A percentile compares a stretch with the other conserved stretches of the same genome.
These are phyloP conservation scores for Hypoxylon sp. DNA, from an alignment of 2,329 filamentous ascomycete genomes.

Conservation along the genomic window DNA sequence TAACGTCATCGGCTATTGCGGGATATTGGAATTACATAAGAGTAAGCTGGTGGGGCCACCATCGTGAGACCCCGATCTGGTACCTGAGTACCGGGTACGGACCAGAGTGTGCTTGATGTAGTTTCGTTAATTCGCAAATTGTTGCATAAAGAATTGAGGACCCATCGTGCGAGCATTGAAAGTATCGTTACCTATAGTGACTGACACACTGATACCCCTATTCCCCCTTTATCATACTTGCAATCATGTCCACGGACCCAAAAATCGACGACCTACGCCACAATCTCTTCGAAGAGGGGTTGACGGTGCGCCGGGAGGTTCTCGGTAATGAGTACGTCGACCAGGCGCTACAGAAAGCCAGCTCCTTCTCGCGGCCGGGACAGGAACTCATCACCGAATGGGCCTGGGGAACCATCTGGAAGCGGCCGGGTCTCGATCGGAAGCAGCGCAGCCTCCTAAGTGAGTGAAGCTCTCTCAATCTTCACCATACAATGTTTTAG, in stretches of 20 bases:
- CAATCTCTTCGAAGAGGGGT: neutral
- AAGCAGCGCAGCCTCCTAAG: constrained; percentile 4
- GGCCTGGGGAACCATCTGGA: constrained; percentile 3
- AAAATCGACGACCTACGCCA: neutral
- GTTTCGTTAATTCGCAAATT: neutral
- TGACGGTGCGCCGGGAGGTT: neutral
- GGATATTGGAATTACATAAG: neutral
- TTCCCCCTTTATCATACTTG: neutral
- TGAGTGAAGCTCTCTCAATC: neutral
- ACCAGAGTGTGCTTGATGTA: too few relatives aligned
- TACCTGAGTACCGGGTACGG: neutral
- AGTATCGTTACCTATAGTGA: neutral
- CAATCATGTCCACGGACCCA: neutral
- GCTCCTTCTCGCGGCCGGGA: neutral
- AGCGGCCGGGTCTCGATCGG: neutral
- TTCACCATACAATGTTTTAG: neutral
- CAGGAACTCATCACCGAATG: constrained; percentile 7
- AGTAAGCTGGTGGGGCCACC: neutral
- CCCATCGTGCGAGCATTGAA: neutral
- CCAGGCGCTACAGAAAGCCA: neutral
- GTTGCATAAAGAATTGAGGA: neutral
- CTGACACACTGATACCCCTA: neutral
- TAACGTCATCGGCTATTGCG: neutral
- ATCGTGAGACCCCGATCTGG: neutral
- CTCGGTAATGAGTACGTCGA: constrained; percentile 2